Evolutionary conservation across 176 grass and related monocot genomes (phyloP).

Genomic region (Coix lacrymajobi): DNA sequence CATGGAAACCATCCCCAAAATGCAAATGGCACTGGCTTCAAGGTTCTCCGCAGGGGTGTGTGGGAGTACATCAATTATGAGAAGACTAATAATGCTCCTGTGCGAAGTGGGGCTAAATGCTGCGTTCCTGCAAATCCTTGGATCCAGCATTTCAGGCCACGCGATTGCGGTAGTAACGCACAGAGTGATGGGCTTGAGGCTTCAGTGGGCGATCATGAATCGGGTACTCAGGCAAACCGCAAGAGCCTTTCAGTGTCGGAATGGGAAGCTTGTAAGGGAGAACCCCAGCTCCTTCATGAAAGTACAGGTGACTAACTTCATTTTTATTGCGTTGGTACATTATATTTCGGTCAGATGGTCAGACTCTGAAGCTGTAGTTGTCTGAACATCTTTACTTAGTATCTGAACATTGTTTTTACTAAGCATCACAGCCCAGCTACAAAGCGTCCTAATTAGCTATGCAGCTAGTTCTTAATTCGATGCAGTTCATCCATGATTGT

Average conservation of each 20-base stretch:
- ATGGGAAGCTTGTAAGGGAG: constrained; percentile 20
- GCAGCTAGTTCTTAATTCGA: background rate
- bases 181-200: background rate
- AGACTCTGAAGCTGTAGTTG: background rate
- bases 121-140: constrained; percentile 47
- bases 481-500: background rate
- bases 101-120: constrained; percentile 13
- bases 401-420: background rate
- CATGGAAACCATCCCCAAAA: background rate
- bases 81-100: constrained; percentile 18
- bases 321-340: constrained; percentile 8
- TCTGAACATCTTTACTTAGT: background rate
- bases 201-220: constrained; percentile 25
- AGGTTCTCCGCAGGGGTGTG: constrained; percentile 50
- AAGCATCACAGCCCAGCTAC: background rate
- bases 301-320: constrained; percentile 38
- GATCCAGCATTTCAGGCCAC: constrained; percentile 55
- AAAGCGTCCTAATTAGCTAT: background rate
- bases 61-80: constrained; percentile 56
- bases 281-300: constrained; percentile 15
- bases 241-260: constrained; percentile 23
- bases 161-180: constrained; percentile 16
- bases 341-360: background rate
- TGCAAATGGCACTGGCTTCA: constrained; percentile 28
- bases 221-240: constrained; percentile 19